These are phyloP conservation scores for Cystobasidium tubakii DNA, from an alignment of 768 basidiomycete species.

Conservation along the genomic window DNA sequence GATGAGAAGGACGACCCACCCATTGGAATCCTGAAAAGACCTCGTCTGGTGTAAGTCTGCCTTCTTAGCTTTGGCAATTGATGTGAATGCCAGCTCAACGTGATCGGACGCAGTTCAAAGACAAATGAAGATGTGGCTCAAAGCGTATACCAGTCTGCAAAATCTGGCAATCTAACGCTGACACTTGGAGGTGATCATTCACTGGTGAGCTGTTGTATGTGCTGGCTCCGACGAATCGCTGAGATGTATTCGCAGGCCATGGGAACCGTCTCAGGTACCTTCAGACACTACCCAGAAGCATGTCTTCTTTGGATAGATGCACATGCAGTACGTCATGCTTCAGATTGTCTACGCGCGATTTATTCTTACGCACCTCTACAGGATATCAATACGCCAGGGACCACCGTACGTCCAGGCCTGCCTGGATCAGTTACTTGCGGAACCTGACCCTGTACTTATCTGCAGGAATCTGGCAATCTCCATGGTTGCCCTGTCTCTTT, in stretches of 20 bases:
- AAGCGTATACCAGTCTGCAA: constrained; percentile 67
- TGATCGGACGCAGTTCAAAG: constrained; percentile 52
- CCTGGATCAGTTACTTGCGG: not conserved
- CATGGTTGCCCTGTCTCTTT: constrained; percentile 99
- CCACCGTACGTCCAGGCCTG: constrained; percentile 54
- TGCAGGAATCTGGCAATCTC: constrained; percentile 65
- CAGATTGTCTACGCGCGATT: not conserved
- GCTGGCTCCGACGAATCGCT: not conserved
- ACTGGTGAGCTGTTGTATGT: constrained; percentile 56
- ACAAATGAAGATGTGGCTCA: constrained; percentile 66
- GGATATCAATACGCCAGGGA: constrained; percentile 85
- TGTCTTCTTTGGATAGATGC: constrained; percentile 96
- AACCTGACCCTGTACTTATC: not conserved
- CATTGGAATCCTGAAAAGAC: constrained; percentile 36
- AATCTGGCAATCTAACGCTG: constrained; percentile 73
- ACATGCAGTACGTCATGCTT: constrained; percentile 49
- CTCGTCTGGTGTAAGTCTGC: constrained; percentile 21
- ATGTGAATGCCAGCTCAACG: constrained; percentile 55
- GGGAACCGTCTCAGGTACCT: constrained; percentile 88
- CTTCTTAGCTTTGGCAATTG: constrained; percentile 41
- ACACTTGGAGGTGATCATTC: constrained; percentile 97
- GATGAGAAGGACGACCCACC: constrained; percentile 26
- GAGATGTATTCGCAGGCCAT: constrained; percentile 57
- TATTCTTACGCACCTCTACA: constrained; percentile 13
- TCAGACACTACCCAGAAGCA: constrained; percentile 56